Conservation (phyloP, 768 basidiomycete genomes). For the Lactarius quietus region DNA sequence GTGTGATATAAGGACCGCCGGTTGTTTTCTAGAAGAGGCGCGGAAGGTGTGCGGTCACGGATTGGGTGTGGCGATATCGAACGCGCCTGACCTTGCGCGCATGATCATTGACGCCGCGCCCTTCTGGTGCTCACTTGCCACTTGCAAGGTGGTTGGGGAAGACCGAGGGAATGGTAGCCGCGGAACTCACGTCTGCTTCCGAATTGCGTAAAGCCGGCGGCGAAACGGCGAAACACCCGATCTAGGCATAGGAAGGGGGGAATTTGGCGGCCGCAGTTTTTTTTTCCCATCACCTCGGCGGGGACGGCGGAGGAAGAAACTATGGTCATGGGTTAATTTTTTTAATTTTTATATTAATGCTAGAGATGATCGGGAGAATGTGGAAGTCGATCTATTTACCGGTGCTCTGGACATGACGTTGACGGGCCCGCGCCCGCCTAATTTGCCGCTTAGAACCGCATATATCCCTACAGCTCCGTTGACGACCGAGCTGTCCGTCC, state of each 20-base stretch:
- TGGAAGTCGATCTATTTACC: slow-evolving; percentile 9
- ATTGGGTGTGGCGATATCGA: neutral
- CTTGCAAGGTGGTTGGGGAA: neutral
- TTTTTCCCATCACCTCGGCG: slow-evolving; percentile 8
- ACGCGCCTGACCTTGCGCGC: neutral
- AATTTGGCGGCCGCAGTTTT: neutral
- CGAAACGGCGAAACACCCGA: slow-evolving; percentile 10
- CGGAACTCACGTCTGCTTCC: slow-evolving; percentile 10
- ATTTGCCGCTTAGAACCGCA: slow-evolving; percentile 19
- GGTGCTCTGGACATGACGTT: slow-evolving; percentile 16
- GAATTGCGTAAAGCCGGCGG: slow-evolving; percentile 25
- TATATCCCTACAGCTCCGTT: slow-evolving; percentile 19
- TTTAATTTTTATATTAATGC: neutral
- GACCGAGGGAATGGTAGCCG: neutral
- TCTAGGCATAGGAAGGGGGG: slow-evolving; percentile 1
- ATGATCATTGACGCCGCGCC: neutral
- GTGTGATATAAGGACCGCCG: slow-evolving; percentile 9
- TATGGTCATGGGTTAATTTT: neutral
- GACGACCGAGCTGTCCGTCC: slow-evolving; percentile 7
- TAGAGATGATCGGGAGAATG: slow-evolving; percentile 15
- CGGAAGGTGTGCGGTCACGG: neutral
- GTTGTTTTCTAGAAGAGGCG: slow-evolving; percentile 1
- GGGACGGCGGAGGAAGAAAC: slow-evolving; percentile 8
- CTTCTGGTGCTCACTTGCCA: neutral
- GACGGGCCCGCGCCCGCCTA: slow-evolving; percentile 15